phyloP scores from a whole-genome alignment of 78 protist species.

The Polysphondylium violaceum region DNA sequence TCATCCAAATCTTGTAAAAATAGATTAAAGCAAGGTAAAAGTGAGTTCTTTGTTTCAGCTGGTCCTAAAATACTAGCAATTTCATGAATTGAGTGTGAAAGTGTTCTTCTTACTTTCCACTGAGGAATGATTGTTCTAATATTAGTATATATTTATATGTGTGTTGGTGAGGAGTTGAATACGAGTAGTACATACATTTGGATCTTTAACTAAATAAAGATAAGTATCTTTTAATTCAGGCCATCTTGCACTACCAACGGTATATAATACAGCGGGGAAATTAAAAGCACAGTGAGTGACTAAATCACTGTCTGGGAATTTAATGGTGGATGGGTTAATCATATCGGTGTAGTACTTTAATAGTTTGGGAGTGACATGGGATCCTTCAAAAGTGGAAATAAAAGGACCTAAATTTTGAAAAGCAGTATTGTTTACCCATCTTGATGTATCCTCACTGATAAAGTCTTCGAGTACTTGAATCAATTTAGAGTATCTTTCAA shows the following conservation, averaged over 20 bases:
- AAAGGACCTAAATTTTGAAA: slow-evolving; percentile 82
- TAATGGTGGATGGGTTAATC: slow-evolving; percentile 16
- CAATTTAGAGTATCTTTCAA: slow-evolving; percentile 61
- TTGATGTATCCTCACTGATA: slow-evolving; percentile 71
- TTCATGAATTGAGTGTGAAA: slow-evolving; percentile 84
- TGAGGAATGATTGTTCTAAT: background rate
- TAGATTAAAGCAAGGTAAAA: slow-evolving; percentile 58
- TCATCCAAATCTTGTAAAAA: slow-evolving; percentile 86
- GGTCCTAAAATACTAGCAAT: slow-evolving; percentile 80
- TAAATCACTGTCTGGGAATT: slow-evolving; percentile 79
- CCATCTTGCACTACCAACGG: slow-evolving; percentile 84
- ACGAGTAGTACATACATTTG: slow-evolving; percentile 43
- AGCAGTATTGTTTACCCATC: slow-evolving; percentile 84
- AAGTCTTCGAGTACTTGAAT: slow-evolving; percentile 67
- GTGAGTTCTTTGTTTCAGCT: slow-evolving; percentile 47
- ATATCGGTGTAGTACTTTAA: slow-evolving; percentile 44
- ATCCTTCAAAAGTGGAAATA: slow-evolving; percentile 78
- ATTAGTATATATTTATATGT: background rate
- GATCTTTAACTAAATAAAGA: slow-evolving; percentile 37
- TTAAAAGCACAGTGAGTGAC: slow-evolving; percentile 80
- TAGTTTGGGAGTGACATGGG: slow-evolving; percentile 50
- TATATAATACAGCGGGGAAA: slow-evolving; percentile 79
- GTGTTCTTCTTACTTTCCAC: slow-evolving; percentile 86
- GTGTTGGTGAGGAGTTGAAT: too few species aligned
- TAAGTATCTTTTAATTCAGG: slow-evolving; percentile 70